phyloP scores from a whole-genome alignment of 305 asterid species.

The Fraxinus velutina region DNA sequence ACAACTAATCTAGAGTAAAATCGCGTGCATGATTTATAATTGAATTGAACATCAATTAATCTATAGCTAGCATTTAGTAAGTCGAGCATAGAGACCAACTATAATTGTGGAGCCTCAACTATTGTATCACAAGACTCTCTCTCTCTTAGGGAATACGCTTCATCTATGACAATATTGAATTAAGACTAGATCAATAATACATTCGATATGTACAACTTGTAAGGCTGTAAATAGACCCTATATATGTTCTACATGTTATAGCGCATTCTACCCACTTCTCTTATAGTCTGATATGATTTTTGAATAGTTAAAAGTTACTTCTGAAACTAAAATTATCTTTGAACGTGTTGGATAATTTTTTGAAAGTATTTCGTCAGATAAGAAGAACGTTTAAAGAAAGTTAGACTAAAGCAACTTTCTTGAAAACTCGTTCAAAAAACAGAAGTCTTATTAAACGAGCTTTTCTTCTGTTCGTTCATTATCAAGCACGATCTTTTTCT shows the following conservation, averaged over 20 bases:
- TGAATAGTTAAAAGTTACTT: not conserved
- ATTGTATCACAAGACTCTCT: too few relatives aligned
- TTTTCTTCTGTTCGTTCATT: not conserved
- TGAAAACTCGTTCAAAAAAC: too few relatives aligned
- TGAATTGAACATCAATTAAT: not conserved
- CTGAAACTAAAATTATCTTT: too few relatives aligned
- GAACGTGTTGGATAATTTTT: not conserved
- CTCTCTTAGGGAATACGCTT: too few relatives aligned
- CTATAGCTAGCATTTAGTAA: not conserved
- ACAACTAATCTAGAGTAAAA: too few relatives aligned
- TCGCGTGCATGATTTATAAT: not conserved
- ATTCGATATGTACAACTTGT: not conserved
- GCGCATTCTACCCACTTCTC: not conserved
- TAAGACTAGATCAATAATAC: not conserved
- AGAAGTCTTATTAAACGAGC: too few relatives aligned
- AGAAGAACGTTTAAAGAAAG: too few relatives aligned
- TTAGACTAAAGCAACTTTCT: too few relatives aligned
- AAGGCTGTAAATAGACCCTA: too few relatives aligned
- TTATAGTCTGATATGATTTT: not conserved
- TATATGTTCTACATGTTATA: not conserved
- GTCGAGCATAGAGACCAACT: not conserved
- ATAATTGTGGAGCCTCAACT: not conserved
- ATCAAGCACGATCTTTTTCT: not conserved
- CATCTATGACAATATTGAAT: not conserved
- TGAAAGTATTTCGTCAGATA: too few relatives aligned